phyloP scores from a whole-genome alignment of 1,284 basidiomycete genomes.

The Ganoderma boninense region DNA sequence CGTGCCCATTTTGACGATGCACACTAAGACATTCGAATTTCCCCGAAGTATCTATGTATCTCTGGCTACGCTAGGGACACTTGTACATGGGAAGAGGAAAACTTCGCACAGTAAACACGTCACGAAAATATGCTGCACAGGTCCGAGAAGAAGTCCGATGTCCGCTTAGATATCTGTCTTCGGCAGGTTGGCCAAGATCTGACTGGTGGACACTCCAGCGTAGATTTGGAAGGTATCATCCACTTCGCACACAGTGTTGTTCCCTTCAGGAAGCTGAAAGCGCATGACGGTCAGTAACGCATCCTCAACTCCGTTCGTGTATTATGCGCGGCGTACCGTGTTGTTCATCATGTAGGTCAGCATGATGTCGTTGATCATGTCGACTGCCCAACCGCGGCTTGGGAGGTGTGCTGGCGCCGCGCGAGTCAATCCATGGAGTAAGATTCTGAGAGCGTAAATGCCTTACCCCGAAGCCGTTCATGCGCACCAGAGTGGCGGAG shows the following conservation, averaged over 20 bases:
- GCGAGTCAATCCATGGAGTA: too few species aligned
- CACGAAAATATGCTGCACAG: too few species aligned
- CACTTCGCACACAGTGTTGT: slow-evolving; percentile 17
- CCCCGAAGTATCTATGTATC: too few species aligned
- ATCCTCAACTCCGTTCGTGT: too few species aligned
- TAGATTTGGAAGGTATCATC: slow-evolving; percentile 13
- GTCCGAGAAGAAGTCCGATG: not conserved
- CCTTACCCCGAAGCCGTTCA: slow-evolving; percentile 34
- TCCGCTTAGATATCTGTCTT: not conserved
- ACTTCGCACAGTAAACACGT: too few species aligned
- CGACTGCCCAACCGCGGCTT: not conserved
- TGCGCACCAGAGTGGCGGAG: slow-evolving; percentile 28
- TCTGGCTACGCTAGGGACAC: too few species aligned
- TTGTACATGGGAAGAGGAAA: too few species aligned
- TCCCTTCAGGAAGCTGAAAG: slow-evolving; percentile 10
- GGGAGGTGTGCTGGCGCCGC: not conserved
- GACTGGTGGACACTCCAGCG: not conserved
- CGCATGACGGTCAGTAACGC: not conserved
- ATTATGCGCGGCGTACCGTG: slow-evolving; percentile 13
- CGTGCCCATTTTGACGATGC: too few species aligned
- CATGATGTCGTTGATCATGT: slow-evolving; percentile 2
- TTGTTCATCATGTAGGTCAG: slow-evolving; percentile 11
- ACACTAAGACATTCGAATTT: too few species aligned
- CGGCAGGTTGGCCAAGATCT: not conserved
- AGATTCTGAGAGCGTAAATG: not conserved